Percentiles rank a stretch among this genome's conserved stretches.
Evolutionary conservation across 1,284 basidiomycete genomes (phyloP).

Genomic region (Irpex sp.): DNA sequence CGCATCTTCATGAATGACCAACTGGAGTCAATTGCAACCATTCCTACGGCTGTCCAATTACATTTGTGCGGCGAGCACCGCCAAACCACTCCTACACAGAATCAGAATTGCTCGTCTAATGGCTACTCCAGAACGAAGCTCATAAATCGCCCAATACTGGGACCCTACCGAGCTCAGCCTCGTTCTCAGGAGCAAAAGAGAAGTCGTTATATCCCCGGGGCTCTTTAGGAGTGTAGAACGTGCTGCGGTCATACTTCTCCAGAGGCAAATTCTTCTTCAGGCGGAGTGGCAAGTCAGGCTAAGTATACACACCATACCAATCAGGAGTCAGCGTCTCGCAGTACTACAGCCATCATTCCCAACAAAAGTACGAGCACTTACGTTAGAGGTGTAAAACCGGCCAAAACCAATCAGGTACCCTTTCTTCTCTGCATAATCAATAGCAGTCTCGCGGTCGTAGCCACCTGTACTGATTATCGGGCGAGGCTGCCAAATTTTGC

Average conservation of each 20-base stretch:
- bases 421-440: slow-evolving; percentile 30
- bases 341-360: no score
- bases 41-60: no score
- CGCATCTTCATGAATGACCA: no score
- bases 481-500: slow-evolving; percentile 32
- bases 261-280: slow-evolving; percentile 32
- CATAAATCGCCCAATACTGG: not conserved
- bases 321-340: not conserved
- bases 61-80: no score
- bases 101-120: no score
- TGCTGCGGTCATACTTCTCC: slow-evolving; percentile 26
- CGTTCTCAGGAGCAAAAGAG: slow-evolving; percentile 22
- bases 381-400: slow-evolving; percentile 45
- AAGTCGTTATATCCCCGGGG: slow-evolving; percentile 37
- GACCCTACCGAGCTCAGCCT: not conserved
- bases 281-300: slow-evolving; percentile 46
- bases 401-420: slow-evolving; percentile 44
- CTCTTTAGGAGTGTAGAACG: slow-evolving; percentile 30
- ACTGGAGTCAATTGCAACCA: no score
- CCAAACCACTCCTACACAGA: no score
- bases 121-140: no score
- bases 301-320: not conserved
- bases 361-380: slow-evolving; percentile 15
- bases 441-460: slow-evolving; percentile 30
- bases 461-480: slow-evolving; percentile 50